Evolutionary conservation across 1,284 basidiomycete species (phyloP), one percentile per base, ranked within the genome.

Genomic region (Ustilago hordei): DNA sequence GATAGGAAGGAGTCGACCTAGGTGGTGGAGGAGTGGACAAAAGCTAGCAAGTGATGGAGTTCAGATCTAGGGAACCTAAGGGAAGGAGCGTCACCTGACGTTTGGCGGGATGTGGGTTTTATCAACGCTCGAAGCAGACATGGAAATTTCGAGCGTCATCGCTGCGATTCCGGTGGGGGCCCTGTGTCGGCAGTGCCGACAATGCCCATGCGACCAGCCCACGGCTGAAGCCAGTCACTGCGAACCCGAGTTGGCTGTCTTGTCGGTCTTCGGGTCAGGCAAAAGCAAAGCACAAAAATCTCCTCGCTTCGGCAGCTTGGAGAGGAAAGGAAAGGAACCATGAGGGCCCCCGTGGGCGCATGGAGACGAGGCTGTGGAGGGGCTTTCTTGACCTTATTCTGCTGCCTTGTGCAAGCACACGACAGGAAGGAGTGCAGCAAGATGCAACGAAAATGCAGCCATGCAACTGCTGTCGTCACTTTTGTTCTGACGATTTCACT

Each of bases 311-410:
- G 23, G 23, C 23, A 28, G 23, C 23, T 28, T 28, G 23, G 23
- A 28, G 23, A 28, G 23, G 23, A 28, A 28, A 28, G 23, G 19
- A 9, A 17, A 12, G 5, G 4, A 17, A 19, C 15, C 11, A 19
- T 39, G 36, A 41, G 23, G 54, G 36, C 19, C 54, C 54, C 54
- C 54, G 31, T 41, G 54, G 54, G 36, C 54, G 54, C 54, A 39
- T 38, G n/a, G 8, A 55, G 35, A 39, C n/a, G 36, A 55, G 36
- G 35, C 28, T 55, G 54, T 23, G 36, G 54, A 55, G 54, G 17
- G 6, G 7, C 17, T 45, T 45, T 11, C 7, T 19, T 19, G 17
- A 28, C 23, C 23, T 3, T 28, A 3, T 28, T 28, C n/a, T 32
- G 23, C 11, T 28, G 48, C 31, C 31, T 28, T 28, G 23, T 28